Evolutionary conservation across 345 rosid species (phyloP).

Genomic region (Ceriops decandra): DNA sequence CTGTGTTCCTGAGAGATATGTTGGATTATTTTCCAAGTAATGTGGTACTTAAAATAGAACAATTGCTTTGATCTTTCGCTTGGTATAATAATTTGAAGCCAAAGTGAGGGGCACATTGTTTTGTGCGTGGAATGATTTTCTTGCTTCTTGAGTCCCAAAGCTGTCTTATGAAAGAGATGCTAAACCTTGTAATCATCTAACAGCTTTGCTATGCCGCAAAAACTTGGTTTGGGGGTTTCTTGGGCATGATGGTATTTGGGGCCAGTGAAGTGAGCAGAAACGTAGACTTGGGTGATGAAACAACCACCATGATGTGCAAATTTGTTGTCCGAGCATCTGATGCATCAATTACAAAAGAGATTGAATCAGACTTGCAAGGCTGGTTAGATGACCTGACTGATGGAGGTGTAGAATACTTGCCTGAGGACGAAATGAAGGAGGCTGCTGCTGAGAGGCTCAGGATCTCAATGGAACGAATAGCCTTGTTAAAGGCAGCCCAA

Average conservation of each 20-base stretch:
- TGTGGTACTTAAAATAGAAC: too few relatives aligned
- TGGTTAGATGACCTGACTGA: slow-evolving; percentile 96
- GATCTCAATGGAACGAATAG: slow-evolving; percentile 89
- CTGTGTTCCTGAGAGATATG: too few relatives aligned
- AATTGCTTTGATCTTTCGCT: too few relatives aligned
- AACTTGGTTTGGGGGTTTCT: slow-evolving; percentile 93
- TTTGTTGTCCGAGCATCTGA: slow-evolving; percentile 96
- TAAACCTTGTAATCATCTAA: slow-evolving; percentile 7
- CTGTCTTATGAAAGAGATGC: neutral
- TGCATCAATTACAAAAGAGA: slow-evolving; percentile 85
- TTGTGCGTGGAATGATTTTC: neutral
- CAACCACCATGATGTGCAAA: slow-evolving; percentile 96
- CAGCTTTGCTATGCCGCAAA: slow-evolving; percentile 97
- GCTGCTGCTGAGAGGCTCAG: slow-evolving; percentile 85
- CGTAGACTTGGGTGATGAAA: slow-evolving; percentile 93
- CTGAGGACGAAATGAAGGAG: slow-evolving; percentile 92
- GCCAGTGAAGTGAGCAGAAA: slow-evolving; percentile 99
- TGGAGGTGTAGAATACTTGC: slow-evolving; percentile 93
- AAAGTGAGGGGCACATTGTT: neutral
- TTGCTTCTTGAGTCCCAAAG: neutral
- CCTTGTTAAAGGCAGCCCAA: slow-evolving; percentile 83
- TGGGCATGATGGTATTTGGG: slow-evolving; percentile 95
- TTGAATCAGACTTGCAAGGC: slow-evolving; percentile 87
- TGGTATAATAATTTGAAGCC: too few relatives aligned
- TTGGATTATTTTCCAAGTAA: too few relatives aligned